Conservation (phyloP, 75 land plant genomes). For the Ceratopteris richardii region DNA sequence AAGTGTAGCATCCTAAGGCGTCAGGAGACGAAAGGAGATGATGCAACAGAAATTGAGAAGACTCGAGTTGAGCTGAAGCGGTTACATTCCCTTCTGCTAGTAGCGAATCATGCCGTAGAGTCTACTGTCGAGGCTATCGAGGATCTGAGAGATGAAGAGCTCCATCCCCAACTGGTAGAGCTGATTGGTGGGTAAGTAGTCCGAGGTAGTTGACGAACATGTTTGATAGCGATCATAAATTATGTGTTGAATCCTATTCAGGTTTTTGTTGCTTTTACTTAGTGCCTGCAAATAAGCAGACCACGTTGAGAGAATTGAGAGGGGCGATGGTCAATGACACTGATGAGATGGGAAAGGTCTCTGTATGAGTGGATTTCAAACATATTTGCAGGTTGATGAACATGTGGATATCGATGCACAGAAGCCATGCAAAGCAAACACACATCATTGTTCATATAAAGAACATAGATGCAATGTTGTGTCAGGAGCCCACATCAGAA, state of each 20-base stretch:
- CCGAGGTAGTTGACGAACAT: too few species aligned
- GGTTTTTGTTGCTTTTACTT: too few species aligned
- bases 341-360: too few species aligned
- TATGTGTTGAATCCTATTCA: too few species aligned
- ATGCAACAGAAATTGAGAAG: constrained; percentile 67
- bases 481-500: constrained; percentile 51
- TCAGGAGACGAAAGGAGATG: constrained; percentile 65
- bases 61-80: constrained; percentile 61
- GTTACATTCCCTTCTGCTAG: constrained; percentile 70
- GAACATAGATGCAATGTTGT: constrained; percentile 12
- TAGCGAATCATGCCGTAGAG: constrained; percentile 62
- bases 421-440: constrained; percentile 18
- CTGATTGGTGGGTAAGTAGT: constrained; percentile 63
- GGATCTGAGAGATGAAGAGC: constrained; percentile 66
- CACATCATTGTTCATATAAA: constrained; percentile 12
- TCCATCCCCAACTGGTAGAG: constrained; percentile 76
- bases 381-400: constrained; percentile 21
- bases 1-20: constrained; percentile 56
- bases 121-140: constrained; percentile 63
- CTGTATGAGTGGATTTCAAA: too few species aligned
- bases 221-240: too few species aligned
- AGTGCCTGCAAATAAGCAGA: too few species aligned
- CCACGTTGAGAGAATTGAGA: too few species aligned
- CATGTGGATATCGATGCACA: constrained; percentile 26
- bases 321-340: too few species aligned